Conservation (phyloP, 768 basidiomycete species). For the Tricholomella constricta region DNA sequence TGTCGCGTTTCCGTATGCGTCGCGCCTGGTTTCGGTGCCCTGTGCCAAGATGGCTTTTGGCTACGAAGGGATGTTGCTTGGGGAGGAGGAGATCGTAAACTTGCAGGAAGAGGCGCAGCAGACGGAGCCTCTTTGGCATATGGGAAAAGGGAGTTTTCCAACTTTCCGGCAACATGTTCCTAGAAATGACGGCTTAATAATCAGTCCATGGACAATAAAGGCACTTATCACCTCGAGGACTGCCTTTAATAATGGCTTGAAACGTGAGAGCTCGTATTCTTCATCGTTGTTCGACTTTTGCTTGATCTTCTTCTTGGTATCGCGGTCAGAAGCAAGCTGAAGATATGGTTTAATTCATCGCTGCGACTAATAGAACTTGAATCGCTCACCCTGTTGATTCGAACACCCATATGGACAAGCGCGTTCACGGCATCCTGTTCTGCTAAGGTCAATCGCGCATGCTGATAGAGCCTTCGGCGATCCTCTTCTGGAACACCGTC, state of each 20-base stretch:
- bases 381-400: conserved; percentile 73
- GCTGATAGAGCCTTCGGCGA: conserved; percentile 90
- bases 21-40: conserved; percentile 60
- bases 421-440: conserved; percentile 96
- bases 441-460: conserved; percentile 81
- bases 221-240: conserved; percentile 71
- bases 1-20: conserved; percentile 58
- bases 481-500: conserved; percentile 99
- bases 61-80: conserved; percentile 81
- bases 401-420: conserved; percentile 76
- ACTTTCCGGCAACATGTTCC: conserved; percentile 81
- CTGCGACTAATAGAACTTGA: not conserved
- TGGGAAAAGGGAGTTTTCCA: conserved; percentile 83
- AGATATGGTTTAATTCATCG: not conserved
- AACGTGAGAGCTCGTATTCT: conserved; percentile 95
- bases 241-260: conserved; percentile 78
- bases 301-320: conserved; percentile 80
- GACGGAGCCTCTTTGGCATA: conserved; percentile 84
- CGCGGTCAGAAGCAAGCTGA: conserved; percentile 75
- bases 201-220: not conserved
- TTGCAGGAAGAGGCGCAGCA: conserved; percentile 44
- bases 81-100: conserved; percentile 53
- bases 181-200: conserved; percentile 29
- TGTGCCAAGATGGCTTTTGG: conserved; percentile 88
- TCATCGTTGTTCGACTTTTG: conserved; percentile 78